Evolutionary conservation across 805 yeast species (phyloP), one percentile per base, ranked within the genome.

Genomic region (Candida boleticola): DNA sequence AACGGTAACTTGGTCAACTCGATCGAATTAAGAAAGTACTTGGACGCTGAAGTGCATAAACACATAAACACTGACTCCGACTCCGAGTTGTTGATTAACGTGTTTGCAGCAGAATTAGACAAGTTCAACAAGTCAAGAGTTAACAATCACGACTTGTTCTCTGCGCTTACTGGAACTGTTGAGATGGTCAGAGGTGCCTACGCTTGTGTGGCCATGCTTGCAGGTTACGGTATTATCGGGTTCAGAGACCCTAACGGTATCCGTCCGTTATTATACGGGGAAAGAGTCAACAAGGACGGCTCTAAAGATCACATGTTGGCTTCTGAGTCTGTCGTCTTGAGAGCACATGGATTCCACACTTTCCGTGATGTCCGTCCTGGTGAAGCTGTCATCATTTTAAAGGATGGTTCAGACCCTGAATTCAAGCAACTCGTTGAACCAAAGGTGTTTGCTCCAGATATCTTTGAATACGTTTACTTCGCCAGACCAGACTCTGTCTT

Each of bases 161-260:
- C 76, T 38, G 98, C 98, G 5, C 70, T 93, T 42, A 76, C 77
- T 44, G 97, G 95, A 43, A 88, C 93, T 21, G 88, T 78, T 74
- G 72, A 80, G 35, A 70, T 76, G 53, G 83, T 92, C 51, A 82
- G 96, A 61, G 99, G 99, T 49, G 98, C 97, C n/a, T 93, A 89
- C 61, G 97, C 98, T 1, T 89, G 97, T 69, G 81, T 84, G 37
- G 95, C 95, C 41, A 81, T 93, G 85, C 73, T 93, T 45, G 98
- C 99, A 2, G 99, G 99, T 36, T 93, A 84, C 66, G 98, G 97
- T 36, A 59, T 93, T 47, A 81, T 93, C 57, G 99, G 97, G 0
- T 93, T 93, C 73, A 80, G 99, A 65, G 99, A 93, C 66, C 97
- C 99, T 26, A 83, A 92, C 59, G 99, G 98, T 48, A 88, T 93